Evolutionary conservation across 108 stramenopile genomes (phyloP), one percentile per base, ranked within the genome.

Genomic region (Chaetoceros muelleri): DNA sequence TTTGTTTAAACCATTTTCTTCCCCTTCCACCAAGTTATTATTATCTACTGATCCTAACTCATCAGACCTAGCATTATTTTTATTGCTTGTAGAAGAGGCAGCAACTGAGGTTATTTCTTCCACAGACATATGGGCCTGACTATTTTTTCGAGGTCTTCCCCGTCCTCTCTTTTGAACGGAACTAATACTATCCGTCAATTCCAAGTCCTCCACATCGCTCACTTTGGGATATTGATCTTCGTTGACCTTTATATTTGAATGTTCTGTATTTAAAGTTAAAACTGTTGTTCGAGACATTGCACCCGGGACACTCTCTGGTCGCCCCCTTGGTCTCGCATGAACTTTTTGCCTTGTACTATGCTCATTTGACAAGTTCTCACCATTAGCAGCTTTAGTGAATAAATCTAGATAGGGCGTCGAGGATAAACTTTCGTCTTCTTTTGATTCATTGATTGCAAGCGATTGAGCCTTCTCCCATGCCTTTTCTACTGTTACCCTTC

Each of bases 231-330:
- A n/a, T n/a, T n/a, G n/a, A n/a, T n/a, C n/a, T n/a, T n/a, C n/a
- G n/a, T n/a, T n/a, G n/a, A n/a, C n/a, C n/a, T n/a, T n/a, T n/a
- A n/a, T n/a, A n/a, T n/a, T n/a, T n/a, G n/a, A n/a, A n/a, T n/a
- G n/a, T n/a, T n/a, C n/a, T n/a, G n/a, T n/a, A n/a, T n/a, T n/a
- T n/a, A n/a, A 40, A 40, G 5, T 40, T 13, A 40, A 40, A 5
- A 40, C 5, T 5, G 34, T 40, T 10, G 34, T 40, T 40, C 34
- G 5, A 13, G 34, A 40, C 77, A 79, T 79, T 1, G 77, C 77
- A 22, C 77, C 77, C 3, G 77, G 72, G 25, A 79, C 77, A 25
- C 31, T 52, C 8, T 73, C 66, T 8, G 77, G 77, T 23, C 77
- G 64, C 20, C 77, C 77, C 18, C 57, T 52, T 0, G 77, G 77